phyloP scores from a whole-genome alignment of 1,139 yeast species.

The Arxiozyma slooffiae region DNA sequence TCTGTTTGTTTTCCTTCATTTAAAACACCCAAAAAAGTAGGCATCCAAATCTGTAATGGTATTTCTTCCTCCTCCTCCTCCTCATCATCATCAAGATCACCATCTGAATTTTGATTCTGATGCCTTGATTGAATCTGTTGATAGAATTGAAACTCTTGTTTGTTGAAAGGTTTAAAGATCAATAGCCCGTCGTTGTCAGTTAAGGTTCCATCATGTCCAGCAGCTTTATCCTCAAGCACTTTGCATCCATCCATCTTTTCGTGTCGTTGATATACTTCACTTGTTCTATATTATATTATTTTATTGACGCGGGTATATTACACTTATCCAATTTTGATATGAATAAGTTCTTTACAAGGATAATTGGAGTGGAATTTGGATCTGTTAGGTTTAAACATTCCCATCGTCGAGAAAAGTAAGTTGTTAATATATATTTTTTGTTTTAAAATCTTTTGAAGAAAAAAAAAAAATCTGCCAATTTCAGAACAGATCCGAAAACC shows the following conservation, averaged over 20 bases:
- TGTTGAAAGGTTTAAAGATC: constrained; percentile 58
- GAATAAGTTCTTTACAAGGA: too few species aligned
- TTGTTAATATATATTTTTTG: too few species aligned
- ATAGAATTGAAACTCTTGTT: constrained; percentile 68
- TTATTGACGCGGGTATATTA: too few species aligned
- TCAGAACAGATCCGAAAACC: too few species aligned
- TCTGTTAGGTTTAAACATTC: too few species aligned
- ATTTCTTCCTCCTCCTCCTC: constrained; percentile 30
- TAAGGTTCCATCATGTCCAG: constrained; percentile 82
- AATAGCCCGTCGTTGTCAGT: constrained; percentile 52
- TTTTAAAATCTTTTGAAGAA: too few species aligned
- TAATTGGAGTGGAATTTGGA: too few species aligned
- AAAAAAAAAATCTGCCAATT: too few species aligned
- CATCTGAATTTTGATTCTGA: constrained; percentile 3
- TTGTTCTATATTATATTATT: too few species aligned
- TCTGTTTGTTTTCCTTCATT: constrained; percentile 31
- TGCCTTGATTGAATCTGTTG: constrained; percentile 17
- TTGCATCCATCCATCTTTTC: not conserved
- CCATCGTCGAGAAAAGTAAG: too few species aligned
- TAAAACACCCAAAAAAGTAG: constrained; percentile 36
- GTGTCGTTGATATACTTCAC: too few species aligned
- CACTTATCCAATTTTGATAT: too few species aligned
- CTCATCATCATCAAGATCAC: constrained; percentile 11
- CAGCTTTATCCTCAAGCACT: constrained; percentile 47
- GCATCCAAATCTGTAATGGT: constrained; percentile 47